A percentile compares a stretch with the other conserved stretches of the same genome.
Evolutionary conservation across 345 rosid genomes (phyloP).

Genomic region (Noccaea bulbosa): DNA sequence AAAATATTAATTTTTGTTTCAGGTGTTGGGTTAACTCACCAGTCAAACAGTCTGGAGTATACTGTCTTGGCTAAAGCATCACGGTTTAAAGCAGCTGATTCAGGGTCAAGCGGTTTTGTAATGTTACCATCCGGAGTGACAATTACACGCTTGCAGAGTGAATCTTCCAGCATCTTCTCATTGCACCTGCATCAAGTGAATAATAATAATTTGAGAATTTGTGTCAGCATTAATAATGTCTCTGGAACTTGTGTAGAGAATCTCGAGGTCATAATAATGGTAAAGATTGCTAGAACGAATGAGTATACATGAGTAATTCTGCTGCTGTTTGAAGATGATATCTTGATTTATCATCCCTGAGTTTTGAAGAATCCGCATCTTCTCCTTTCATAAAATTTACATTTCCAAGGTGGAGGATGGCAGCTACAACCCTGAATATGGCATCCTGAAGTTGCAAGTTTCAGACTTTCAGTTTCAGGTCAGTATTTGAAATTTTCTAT

Average conservation of each 20-base stretch:
- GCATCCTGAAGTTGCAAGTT: conserved; percentile 56
- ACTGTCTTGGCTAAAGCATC: conserved; percentile 80
- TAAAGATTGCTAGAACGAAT: not conserved
- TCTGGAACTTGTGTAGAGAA: conserved; percentile 11
- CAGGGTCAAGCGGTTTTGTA: conserved; percentile 73
- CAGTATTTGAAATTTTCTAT: conserved; percentile 13
- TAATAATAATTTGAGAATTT: not conserved
- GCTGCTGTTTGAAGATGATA: conserved; percentile 69
- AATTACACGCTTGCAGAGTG: conserved; percentile 78
- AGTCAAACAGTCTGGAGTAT: conserved; percentile 74
- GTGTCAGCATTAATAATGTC: conserved; percentile 16
- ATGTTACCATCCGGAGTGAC: conserved; percentile 79
- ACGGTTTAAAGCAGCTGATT: conserved; percentile 56
- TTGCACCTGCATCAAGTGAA: conserved; percentile 56
- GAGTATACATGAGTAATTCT: conserved; percentile 60
- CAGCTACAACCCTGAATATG: conserved; percentile 73
- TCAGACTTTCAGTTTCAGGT: not conserved
- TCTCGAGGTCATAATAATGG: not conserved
- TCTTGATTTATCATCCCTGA: conserved; percentile 67
- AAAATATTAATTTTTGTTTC: not conserved
- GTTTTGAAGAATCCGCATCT: conserved; percentile 70
- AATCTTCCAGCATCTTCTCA: conserved; percentile 68
- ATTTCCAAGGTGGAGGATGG: conserved; percentile 78
- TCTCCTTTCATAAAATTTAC: conserved; percentile 68
- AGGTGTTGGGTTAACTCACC: conserved; percentile 50